Evolutionary conservation across 108 stramenopile genomes (phyloP).

Genomic region (Aurantiochytrium sp.): DNA sequence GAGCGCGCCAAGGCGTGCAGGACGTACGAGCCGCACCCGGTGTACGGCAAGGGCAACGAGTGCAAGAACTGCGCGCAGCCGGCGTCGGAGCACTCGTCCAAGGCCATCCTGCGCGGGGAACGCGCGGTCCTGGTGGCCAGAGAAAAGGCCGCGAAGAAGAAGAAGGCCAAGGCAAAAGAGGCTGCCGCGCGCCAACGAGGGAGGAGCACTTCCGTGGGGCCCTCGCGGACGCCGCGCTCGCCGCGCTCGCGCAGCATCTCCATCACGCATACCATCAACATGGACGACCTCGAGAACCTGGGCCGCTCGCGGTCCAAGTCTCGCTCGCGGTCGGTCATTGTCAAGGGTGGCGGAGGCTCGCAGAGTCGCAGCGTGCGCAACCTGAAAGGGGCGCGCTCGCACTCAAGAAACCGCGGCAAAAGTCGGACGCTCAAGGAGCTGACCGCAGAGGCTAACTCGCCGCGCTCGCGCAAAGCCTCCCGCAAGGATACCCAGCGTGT

Average conservation of each 20-base stretch:
- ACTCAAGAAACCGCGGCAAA: background rate
- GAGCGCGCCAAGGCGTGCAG: background rate
- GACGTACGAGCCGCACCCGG: constrained; percentile 8
- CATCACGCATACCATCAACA: background rate
- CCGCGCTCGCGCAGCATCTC: background rate
- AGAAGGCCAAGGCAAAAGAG: background rate
- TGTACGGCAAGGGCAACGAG: background rate
- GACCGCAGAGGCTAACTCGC: background rate
- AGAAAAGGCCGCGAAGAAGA: background rate
- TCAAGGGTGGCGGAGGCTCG: background rate
- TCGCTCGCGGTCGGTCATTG: background rate
- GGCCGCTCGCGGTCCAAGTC: background rate
- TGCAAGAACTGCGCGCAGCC: constrained; percentile 10
- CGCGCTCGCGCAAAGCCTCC: too few species aligned
- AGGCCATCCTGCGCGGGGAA: background rate
- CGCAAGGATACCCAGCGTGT: too few species aligned
- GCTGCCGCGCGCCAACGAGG: background rate
- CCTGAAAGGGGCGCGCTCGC: background rate
- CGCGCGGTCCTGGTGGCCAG: background rate
- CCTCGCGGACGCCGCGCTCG: too few species aligned
- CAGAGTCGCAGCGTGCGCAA: background rate
- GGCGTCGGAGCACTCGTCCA: background rate
- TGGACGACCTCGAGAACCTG: background rate
- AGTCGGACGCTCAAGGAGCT: background rate
- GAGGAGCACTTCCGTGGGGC: too few species aligned